These are phyloP conservation scores for Cadophora luteo-olivacea DNA, from an alignment of 2,329 filamentous ascomycete genomes.

Conservation along the genomic window DNA sequence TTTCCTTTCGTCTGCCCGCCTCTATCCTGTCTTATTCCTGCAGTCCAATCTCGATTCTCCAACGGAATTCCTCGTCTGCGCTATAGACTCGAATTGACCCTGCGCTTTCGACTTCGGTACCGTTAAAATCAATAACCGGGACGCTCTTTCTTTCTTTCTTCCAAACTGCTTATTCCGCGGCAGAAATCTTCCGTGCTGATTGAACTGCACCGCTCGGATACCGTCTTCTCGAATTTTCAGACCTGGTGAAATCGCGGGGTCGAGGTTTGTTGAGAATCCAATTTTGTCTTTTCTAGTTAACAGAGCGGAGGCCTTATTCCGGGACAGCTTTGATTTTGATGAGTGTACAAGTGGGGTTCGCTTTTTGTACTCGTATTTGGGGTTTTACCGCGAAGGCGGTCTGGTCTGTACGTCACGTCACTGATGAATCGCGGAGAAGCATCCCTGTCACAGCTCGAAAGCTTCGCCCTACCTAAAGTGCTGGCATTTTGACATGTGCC, in stretches of 20 bases:
- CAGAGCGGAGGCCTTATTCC: not conserved
- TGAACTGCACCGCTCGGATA: no score
- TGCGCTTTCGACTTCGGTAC: not conserved
- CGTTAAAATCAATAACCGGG: no score
- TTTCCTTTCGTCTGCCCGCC: not conserved
- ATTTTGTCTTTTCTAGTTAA: not conserved
- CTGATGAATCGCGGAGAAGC: not conserved
- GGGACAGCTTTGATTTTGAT: no score
- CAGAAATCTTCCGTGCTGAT: not conserved
- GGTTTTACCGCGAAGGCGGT: constrained; percentile 1
- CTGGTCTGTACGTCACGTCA: constrained; percentile 16
- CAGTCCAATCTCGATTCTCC: not conserved
- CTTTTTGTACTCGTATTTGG: constrained; percentile 4
- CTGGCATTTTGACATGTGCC: no score
- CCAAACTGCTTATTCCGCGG: not conserved
- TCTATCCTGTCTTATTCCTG: not conserved
- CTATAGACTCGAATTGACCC: not conserved
- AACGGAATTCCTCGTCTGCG: not conserved
- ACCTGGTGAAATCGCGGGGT: not conserved
- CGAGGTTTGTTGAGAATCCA: not conserved
- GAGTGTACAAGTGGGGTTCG: no score
- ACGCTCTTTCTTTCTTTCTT: no score
- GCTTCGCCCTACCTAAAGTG: constrained; percentile 3
- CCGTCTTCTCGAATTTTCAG: not conserved
- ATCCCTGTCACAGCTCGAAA: constrained; percentile 7